A percentile compares a stretch with the other conserved stretches of the same genome.
Conservation (phyloP, 805 yeast genomes). For the Pichia gijzeniarum region DNA sequence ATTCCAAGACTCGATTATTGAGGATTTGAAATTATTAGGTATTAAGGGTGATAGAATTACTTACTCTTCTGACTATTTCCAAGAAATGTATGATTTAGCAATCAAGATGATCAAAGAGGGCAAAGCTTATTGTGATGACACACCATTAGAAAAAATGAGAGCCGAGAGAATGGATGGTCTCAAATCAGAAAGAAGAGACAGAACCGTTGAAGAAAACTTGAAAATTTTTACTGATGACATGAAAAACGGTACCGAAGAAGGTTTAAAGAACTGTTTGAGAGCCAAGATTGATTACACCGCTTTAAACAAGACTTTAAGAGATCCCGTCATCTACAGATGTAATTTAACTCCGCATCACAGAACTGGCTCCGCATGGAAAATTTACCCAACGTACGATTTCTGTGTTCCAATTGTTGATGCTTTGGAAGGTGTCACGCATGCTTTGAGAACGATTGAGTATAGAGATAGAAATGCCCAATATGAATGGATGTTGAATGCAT, state of each 20-base stretch:
- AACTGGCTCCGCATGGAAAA: constrained; percentile 89
- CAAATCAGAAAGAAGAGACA: constrained; percentile 85
- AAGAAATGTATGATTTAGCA: constrained; percentile 83
- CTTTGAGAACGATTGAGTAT: constrained; percentile 96
- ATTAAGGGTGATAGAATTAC: constrained; percentile 87
- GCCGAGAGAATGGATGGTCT: constrained; percentile 98
- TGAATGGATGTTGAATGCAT: constrained; percentile 86
- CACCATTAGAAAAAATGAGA: constrained; percentile 92
- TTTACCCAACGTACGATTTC: constrained; percentile 98
- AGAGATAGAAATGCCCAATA: constrained; percentile 98
- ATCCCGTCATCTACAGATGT: constrained; percentile 96
- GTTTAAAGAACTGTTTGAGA: constrained; percentile 87
- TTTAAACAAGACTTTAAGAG: constrained; percentile 91
- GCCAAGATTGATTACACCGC: constrained; percentile 94
- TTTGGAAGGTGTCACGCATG: constrained; percentile 95
- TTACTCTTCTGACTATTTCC: constrained; percentile 90
- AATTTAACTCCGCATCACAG: constrained; percentile 97
- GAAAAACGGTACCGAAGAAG: constrained; percentile 91
- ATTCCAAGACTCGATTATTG: constrained; percentile 88
- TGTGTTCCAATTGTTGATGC: constrained; percentile 97
- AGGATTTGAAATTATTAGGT: constrained; percentile 85
- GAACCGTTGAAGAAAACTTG: constrained; percentile 89
- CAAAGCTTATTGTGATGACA: constrained; percentile 96
- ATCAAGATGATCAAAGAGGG: constrained; percentile 88
- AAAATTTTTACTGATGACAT: constrained; percentile 81